A percentile compares a stretch with the other conserved stretches of the same genome.
Evolutionary conservation across 495 filamentous ascomycete genomes (phyloP).

Genomic region (Aspergillus steynii): DNA sequence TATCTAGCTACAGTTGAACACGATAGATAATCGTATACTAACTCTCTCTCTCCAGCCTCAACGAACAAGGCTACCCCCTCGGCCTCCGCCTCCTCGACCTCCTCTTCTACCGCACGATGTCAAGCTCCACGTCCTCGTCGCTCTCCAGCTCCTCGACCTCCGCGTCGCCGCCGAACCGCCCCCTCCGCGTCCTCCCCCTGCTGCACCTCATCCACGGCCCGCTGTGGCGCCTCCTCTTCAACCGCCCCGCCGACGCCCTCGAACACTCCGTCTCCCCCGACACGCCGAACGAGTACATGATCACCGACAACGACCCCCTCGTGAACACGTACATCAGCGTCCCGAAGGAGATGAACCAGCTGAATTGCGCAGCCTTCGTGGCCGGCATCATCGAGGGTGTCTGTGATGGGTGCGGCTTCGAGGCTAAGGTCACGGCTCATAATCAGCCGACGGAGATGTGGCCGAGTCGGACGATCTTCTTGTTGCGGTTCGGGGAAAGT

Average conservation of each 20-base stretch:
- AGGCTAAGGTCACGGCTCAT: slow-evolving; percentile 88
- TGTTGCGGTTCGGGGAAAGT: slow-evolving; percentile 84
- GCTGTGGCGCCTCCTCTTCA: slow-evolving; percentile 90
- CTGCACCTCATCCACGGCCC: slow-evolving; percentile 92
- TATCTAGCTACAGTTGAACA: too few species aligned
- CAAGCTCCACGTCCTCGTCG: slow-evolving; percentile 73
- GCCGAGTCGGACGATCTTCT: slow-evolving; percentile 92
- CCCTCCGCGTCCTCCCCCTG: slow-evolving; percentile 84
- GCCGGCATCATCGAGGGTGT: slow-evolving; percentile 95
- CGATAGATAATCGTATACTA: too few species aligned
- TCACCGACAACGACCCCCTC: slow-evolving; percentile 93
- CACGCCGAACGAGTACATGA: slow-evolving; percentile 95
- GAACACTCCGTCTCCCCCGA: slow-evolving; percentile 81
- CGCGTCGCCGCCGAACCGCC: slow-evolving; percentile 67
- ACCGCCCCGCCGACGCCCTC: slow-evolving; percentile 83
- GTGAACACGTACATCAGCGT: slow-evolving; percentile 92
- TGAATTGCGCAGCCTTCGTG: slow-evolving; percentile 95
- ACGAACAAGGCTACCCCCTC: slow-evolving; percentile 91
- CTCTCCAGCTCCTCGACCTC: slow-evolving; percentile 74
- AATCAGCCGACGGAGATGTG: slow-evolving; percentile 82
- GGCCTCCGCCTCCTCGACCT: slow-evolving; percentile 94
- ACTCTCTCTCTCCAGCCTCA: slow-evolving; percentile 59
- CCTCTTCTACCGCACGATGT: slow-evolving; percentile 65
- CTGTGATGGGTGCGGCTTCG: slow-evolving; percentile 88
- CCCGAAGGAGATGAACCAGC: slow-evolving; percentile 89